phyloP scores from a whole-genome alignment of 371 early-diverging fungal species.

The Mortierella sp. region DNA sequence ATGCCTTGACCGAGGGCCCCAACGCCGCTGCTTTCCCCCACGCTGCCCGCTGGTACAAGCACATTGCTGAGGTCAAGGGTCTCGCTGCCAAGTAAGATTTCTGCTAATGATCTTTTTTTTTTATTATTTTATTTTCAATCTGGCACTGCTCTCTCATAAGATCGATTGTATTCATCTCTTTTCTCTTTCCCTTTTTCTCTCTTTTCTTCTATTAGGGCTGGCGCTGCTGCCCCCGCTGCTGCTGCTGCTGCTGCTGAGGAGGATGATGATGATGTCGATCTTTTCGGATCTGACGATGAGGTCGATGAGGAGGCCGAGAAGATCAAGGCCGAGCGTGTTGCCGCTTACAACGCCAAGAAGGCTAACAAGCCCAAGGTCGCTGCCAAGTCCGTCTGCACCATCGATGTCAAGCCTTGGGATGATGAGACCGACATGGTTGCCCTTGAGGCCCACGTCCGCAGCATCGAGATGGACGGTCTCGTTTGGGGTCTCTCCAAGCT shows the following conservation, averaged over 20 bases:
- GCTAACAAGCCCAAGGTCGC: constrained; percentile 89
- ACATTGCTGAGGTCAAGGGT: constrained; percentile 80
- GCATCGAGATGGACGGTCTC: constrained; percentile 89
- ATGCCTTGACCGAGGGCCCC: constrained; percentile 82
- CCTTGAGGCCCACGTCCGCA: constrained; percentile 78
- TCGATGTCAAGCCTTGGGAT: constrained; percentile 98
- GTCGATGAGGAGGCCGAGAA: constrained; percentile 93
- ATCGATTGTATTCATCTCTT: constrained; percentile 27
- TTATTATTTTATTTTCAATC: neutral
- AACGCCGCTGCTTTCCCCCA: constrained; percentile 84
- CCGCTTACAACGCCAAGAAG: constrained; percentile 94
- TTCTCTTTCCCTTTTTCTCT: constrained; percentile 13
- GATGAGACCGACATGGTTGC: constrained; percentile 91
- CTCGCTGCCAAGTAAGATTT: constrained; percentile 65
- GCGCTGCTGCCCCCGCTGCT: constrained; percentile 55
- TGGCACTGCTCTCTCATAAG: neutral
- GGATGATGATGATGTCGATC: constrained; percentile 95
- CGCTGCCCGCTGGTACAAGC: constrained; percentile 95
- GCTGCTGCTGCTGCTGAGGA: constrained; percentile 72
- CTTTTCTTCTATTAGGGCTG: constrained; percentile 50
- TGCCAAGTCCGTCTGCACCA: constrained; percentile 93
- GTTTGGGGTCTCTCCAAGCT: constrained; percentile 89
- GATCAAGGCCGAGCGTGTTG: constrained; percentile 88
- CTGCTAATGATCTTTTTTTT: neutral
- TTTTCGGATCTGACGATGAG: constrained; percentile 96